A percentile compares a stretch with the other conserved stretches of the same genome.
These are phyloP conservation scores for Neurospora pannonica DNA, from an alignment of 495 filamentous ascomycete species.

Conservation along the genomic window DNA sequence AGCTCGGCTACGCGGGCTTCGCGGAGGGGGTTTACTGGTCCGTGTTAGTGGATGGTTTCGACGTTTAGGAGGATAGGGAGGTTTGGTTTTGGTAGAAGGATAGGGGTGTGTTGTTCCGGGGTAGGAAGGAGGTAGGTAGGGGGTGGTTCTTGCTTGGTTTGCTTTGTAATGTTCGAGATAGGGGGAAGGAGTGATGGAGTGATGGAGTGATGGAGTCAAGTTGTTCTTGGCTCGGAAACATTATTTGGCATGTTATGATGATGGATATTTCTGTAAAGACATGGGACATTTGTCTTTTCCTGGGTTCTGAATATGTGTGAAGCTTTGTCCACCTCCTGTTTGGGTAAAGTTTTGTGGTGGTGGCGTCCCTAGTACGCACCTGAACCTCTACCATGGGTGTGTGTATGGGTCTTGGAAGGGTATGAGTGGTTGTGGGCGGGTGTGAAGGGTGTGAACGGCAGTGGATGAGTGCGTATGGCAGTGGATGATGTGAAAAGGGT, in stretches of 20 bases:
- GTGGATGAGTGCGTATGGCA: not conserved
- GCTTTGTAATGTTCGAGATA: not conserved
- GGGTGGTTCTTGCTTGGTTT: not conserved
- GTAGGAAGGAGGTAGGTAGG: no score
- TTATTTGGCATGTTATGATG: not conserved
- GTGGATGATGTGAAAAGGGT: not conserved
- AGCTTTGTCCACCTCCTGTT: not conserved
- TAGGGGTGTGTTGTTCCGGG: no score
- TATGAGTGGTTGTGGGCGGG: not conserved
- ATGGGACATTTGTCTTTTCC: not conserved
- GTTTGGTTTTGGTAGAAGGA: no score
- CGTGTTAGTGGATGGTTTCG: no score
- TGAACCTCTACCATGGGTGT: not conserved
- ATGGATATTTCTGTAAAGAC: not conserved
- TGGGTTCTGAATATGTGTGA: not conserved
- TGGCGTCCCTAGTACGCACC: not conserved
- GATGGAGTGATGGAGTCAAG: not conserved
- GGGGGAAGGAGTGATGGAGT: not conserved
- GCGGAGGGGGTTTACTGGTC: conserved; percentile 73
- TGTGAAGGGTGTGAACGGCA: not conserved
- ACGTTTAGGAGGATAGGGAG: no score
- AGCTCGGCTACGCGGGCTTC: conserved; percentile 74
- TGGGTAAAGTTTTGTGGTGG: not conserved
- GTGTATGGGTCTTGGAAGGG: not conserved
- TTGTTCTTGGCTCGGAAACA: not conserved